A percentile compares a stretch with the other conserved stretches of the same genome.
Evolutionary conservation across 306 rosid species (phyloP).

Genomic region (Amphicarpaea edgeworthii): DNA sequence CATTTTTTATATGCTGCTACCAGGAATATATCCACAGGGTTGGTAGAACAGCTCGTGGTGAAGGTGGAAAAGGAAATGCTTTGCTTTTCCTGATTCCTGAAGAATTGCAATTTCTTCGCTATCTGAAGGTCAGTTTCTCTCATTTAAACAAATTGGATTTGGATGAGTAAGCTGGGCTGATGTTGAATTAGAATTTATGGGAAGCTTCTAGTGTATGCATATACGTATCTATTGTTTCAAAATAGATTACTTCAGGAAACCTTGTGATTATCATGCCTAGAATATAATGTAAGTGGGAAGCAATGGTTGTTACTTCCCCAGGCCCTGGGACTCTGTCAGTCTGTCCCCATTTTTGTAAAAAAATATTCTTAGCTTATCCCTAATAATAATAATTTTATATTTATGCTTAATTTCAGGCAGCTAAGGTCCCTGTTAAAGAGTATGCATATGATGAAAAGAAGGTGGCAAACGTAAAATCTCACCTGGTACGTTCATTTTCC

Average conservation of each 20-base stretch:
- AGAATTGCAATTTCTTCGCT: slow-evolving; percentile 81
- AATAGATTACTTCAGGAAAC: slow-evolving; percentile 20
- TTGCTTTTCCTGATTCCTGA: slow-evolving; percentile 86
- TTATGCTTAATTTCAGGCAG: slow-evolving; percentile 61
- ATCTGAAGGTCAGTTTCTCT: slow-evolving; percentile 73
- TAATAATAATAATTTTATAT: slow-evolving; percentile 9
- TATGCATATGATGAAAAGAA: slow-evolving; percentile 77
- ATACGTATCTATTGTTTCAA: slow-evolving; percentile 3
- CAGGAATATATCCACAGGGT: slow-evolving; percentile 98
- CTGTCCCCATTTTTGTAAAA: neutral
- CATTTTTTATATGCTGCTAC: slow-evolving; percentile 30
- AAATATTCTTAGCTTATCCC: slow-evolving; percentile 22
- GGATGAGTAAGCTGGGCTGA: slow-evolving; percentile 14
- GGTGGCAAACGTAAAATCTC: slow-evolving; percentile 82
- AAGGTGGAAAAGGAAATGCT: slow-evolving; percentile 86
- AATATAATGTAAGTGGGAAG: slow-evolving; percentile 12
- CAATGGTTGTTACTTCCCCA: slow-evolving; percentile 8
- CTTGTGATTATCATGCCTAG: slow-evolving; percentile 9
- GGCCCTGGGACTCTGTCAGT: neutral
- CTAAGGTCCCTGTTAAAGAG: slow-evolving; percentile 92
- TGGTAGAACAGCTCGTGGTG: slow-evolving; percentile 99
- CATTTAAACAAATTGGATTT: neutral
- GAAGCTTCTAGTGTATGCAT: slow-evolving; percentile 17
- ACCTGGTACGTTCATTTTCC: slow-evolving; percentile 63
- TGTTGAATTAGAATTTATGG: slow-evolving; percentile 10